These are phyloP conservation scores for Suhomyces maxii DNA, from an alignment of 1,139 yeast species.

Conservation along the genomic window DNA sequence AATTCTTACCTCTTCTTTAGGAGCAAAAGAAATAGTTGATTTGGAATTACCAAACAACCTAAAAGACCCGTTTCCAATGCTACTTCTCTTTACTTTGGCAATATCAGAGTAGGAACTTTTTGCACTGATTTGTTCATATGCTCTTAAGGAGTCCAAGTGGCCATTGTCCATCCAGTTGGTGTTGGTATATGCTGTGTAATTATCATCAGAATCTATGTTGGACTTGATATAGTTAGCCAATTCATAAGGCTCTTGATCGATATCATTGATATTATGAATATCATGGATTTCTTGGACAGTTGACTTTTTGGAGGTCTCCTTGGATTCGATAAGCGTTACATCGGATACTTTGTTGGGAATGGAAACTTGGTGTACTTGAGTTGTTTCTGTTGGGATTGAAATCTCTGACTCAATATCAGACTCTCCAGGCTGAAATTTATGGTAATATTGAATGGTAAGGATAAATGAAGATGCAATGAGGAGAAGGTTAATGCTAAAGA, in stretches of 20 bases:
- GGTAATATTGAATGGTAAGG: not conserved
- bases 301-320: slow-evolving; percentile 1
- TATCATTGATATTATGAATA: slow-evolving; percentile 5
- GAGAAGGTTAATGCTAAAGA: slow-evolving; percentile 13
- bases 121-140: slow-evolving; percentile 2
- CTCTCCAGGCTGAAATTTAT: not conserved
- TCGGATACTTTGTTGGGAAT: slow-evolving; percentile 14
- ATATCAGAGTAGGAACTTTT: slow-evolving; percentile 7
- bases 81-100: slow-evolving; percentile 1
- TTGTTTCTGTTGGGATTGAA: not conserved
- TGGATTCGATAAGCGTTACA: slow-evolving; percentile 13
- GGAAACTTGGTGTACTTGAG: not conserved
- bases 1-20: not conserved
- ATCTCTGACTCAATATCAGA: slow-evolving; percentile 4
- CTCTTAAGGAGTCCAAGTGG: slow-evolving; percentile 2
- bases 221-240: slow-evolving; percentile 12
- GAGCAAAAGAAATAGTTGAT: not conserved
- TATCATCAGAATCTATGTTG: slow-evolving; percentile 4
- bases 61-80: not conserved
- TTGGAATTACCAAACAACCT: slow-evolving; percentile 4
- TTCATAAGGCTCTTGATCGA: slow-evolving; percentile 10
- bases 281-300: not conserved
- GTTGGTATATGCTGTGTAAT: slow-evolving; percentile 13
- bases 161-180: slow-evolving; percentile 23
- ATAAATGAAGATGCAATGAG: slow-evolving; percentile 9